Evolutionary conservation across 2,329 filamentous ascomycete genomes (phyloP).

Genomic region (Stemphylium lycopersici): DNA sequence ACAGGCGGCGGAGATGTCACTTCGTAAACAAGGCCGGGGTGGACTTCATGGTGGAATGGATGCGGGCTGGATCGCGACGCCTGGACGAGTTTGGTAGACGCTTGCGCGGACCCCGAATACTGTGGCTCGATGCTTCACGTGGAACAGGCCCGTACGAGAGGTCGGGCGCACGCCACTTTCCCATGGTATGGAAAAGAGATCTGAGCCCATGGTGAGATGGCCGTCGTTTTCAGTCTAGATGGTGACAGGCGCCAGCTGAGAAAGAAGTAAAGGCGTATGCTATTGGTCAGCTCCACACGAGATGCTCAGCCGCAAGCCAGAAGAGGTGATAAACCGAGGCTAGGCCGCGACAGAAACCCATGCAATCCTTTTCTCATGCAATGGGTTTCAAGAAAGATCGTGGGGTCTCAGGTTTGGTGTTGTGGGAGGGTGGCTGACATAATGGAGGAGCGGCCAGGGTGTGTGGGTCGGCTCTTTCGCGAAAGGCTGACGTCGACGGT

Average conservation of each 20-base stretch:
- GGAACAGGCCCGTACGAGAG: conserved; percentile 1
- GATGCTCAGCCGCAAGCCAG: background rate
- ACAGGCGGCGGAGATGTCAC: background rate
- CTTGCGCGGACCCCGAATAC: background rate
- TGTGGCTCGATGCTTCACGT: conserved; percentile 1
- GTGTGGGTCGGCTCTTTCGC: conserved; percentile 7
- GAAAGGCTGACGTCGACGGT: conserved; percentile 20
- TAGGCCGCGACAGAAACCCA: background rate
- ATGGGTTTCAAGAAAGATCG: background rate
- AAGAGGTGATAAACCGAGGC: background rate
- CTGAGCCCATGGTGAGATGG: conserved; percentile 4
- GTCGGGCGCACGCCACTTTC: conserved; percentile 3
- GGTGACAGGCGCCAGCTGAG: conserved; percentile 8
- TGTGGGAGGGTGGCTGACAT: conserved; percentile 5
- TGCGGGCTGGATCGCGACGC: background rate
- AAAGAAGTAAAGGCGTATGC: conserved; percentile 1
- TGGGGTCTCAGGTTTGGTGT: background rate
- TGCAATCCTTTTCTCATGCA: background rate
- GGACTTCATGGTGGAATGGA: background rate
- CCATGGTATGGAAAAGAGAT: conserved; percentile 1
- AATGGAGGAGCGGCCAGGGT: conserved; percentile 4
- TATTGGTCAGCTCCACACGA: background rate
- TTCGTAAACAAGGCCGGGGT: background rate
- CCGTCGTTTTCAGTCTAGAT: background rate
- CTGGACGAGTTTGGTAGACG: background rate